Evolutionary conservation across 78 protist species (phyloP).

Genomic region (Chrysochromulina tobinii): DNA sequence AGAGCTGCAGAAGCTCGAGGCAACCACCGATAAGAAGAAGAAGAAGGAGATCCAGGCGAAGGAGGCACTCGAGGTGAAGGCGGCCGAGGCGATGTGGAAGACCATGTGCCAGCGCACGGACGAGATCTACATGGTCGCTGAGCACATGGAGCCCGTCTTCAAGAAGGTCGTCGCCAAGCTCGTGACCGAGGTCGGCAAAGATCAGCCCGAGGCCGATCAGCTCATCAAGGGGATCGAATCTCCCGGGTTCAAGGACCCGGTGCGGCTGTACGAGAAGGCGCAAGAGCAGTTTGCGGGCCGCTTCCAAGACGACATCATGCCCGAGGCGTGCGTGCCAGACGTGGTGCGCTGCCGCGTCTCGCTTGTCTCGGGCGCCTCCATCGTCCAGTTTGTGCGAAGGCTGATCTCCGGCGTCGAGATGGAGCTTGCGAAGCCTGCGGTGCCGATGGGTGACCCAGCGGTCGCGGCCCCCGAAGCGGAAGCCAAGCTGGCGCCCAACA

Average conservation of each 20-base stretch:
- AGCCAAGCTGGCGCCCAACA: background rate
- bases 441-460: background rate
- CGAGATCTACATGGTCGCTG: background rate
- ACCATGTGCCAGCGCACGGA: background rate
- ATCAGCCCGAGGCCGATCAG: no score
- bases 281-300: no score
- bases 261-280: no score
- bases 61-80: no score
- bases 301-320: background rate
- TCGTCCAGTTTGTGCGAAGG: background rate
- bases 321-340: background rate
- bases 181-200: no score
- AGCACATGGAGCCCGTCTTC: background rate
- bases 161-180: background rate
- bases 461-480: no score
- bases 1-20: no score
- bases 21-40: no score
- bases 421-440: background rate
- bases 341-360: background rate
- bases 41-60: no score
- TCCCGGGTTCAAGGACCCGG: no score
- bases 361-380: background rate
- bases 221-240: no score
- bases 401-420: no score
- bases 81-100: background rate